Base-by-base conservation (phyloP, 2,329 filamentous ascomycete genomes). In the Aotearoamyces nothofagi region DNA sequence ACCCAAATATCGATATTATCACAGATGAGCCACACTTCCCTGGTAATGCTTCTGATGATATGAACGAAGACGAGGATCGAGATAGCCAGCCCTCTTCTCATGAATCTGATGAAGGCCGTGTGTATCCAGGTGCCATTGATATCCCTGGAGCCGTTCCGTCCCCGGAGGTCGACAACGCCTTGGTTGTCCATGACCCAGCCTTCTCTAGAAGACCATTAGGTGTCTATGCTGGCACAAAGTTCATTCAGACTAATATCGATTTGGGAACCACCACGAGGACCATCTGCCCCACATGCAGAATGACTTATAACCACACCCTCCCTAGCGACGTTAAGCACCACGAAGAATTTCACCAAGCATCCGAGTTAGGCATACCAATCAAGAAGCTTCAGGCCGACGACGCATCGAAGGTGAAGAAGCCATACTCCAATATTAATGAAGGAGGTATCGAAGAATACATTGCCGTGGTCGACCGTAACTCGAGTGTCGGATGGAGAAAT, bases 171-270 rank as follows among this genome's bases (percentile, higher is more conserved):
- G n/a, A 3, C 26, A 12, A 8, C 26, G 15, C 17, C 26, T 9
- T 13, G 9, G 15, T 6, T 24, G 7, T 15, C 14, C 5, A 11
- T 15, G 12, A 13, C 15, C 24, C 11, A 26, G 24, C 24, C 15
- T 5, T 15, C 24, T 13, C 7, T n/a, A 26, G 9, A 26, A 15
- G 11, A 14, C 17, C 22, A 5, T 24, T 24, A 11, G 12, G 9
- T 24, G 10, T 13, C 13, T 4, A 26, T 15, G 15, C 24, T 15
- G n/a, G 13, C 24, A 16, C 17, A 4, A 5, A 15, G 13, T 26
- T 15, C 24, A 15, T 27, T n/a, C 30, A 32, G 15, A 22, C 27
- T 10, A 27, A 32, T 17, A 22, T 32, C 16, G 16, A 22, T 29
- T 26, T 32, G 22, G 27, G 30, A 7, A 14, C 20, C n/a, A 29